Evolutionary conservation across 169 alveolate genomes (phyloP).

Genomic region (Theileria parva): DNA sequence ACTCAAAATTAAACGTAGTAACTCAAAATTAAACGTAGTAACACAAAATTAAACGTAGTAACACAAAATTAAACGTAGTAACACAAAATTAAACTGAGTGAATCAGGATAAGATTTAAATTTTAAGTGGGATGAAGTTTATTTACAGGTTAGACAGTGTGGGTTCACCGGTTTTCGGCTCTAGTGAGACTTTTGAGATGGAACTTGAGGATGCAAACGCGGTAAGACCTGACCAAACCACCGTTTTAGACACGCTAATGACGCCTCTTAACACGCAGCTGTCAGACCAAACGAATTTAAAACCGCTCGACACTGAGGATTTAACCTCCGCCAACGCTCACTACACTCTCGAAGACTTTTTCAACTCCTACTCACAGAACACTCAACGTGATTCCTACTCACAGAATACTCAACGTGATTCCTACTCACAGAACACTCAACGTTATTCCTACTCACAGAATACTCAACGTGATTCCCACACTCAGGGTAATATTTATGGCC

Average conservation of each 20-base stretch:
- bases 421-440: too few relatives aligned
- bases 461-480: too few relatives aligned
- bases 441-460: too few relatives aligned
- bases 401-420: too few relatives aligned
- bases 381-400: too few relatives aligned
- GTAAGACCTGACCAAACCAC: neutral
- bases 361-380: neutral
- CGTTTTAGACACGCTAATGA: neutral
- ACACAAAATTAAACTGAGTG: too few relatives aligned
- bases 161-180: neutral
- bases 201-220: neutral
- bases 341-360: slow-evolving; percentile 38
- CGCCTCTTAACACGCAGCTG: neutral
- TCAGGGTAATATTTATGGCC: too few relatives aligned
- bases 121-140: slow-evolving; percentile 15
- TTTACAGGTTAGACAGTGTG: slow-evolving; percentile 9
- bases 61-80: too few relatives aligned
- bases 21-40: too few relatives aligned
- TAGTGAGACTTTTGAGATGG: neutral
- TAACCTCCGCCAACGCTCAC: slow-evolving; percentile 33
- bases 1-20: too few relatives aligned
- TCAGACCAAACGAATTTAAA: neutral
- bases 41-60: too few relatives aligned
- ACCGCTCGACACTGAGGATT: slow-evolving; percentile 32
- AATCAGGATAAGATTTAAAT: neutral